Evolutionary conservation across 2,329 filamentous ascomycete species (phyloP).

Genomic region (Cladobotryum mycophilum): DNA sequence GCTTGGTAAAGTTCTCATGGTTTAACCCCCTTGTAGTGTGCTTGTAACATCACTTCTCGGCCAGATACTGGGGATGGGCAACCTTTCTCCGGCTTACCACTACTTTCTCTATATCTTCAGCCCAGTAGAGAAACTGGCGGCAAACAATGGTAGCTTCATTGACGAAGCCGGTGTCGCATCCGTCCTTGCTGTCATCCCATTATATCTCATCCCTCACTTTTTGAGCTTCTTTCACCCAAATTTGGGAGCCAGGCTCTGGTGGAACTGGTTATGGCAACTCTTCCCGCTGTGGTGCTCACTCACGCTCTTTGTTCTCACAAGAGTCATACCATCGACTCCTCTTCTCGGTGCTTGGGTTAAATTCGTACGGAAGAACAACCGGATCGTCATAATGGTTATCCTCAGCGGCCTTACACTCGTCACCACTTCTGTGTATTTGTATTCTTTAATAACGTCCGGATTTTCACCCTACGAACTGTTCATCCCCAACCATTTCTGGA

Average conservation of each 20-base stretch:
- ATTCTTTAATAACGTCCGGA: slow-evolving; percentile 5
- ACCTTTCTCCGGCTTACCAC: slow-evolving; percentile 18
- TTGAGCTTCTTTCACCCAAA: slow-evolving; percentile 16
- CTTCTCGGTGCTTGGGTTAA: neutral
- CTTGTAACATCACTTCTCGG: slow-evolving; percentile 15
- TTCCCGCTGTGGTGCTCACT: slow-evolving; percentile 21
- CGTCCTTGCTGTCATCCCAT: slow-evolving; percentile 16
- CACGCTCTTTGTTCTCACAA: slow-evolving; percentile 13
- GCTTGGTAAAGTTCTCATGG: neutral
- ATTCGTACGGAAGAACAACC: neutral
- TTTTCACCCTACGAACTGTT: slow-evolving; percentile 14
- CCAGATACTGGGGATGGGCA: slow-evolving; percentile 19
- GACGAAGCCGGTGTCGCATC: slow-evolving; percentile 10
- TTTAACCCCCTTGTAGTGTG: slow-evolving; percentile 8
- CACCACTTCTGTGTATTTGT: slow-evolving; percentile 18
- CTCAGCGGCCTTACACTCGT: slow-evolving; percentile 3
- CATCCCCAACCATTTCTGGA: slow-evolving; percentile 18
- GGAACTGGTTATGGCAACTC: slow-evolving; percentile 27
- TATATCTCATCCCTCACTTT: slow-evolving; percentile 17
- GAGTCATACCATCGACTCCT: neutral
- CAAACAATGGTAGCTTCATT: slow-evolving; percentile 8
- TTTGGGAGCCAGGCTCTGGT: slow-evolving; percentile 21
- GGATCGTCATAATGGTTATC: neutral
- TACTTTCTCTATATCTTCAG: slow-evolving; percentile 18
- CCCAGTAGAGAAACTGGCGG: slow-evolving; percentile 13